These are phyloP conservation scores for Gnomoniopsis smithogilvyi DNA, from an alignment of 2,329 filamentous ascomycete species.

Conservation along the genomic window DNA sequence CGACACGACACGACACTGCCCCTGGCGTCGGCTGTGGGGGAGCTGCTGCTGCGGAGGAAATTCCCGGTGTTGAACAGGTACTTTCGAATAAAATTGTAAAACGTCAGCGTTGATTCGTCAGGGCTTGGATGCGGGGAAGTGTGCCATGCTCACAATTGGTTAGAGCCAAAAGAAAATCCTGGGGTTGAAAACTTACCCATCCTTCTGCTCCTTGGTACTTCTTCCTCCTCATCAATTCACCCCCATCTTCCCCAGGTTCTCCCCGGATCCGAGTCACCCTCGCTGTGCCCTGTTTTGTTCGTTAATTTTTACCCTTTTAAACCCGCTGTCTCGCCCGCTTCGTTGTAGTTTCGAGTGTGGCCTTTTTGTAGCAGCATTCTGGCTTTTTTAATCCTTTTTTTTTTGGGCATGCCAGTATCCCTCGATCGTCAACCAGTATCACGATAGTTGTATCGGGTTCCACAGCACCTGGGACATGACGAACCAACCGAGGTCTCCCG, in stretches of 20 bases:
- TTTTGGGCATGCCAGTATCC: not conserved
- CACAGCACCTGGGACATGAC: slow-evolving; percentile 16
- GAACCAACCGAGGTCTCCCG: not conserved
- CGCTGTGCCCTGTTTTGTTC: not conserved
- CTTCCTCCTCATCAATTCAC: not conserved
- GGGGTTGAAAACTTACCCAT: slow-evolving; percentile 5
- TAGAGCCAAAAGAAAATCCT: not conserved
- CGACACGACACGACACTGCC: too few relatives aligned
- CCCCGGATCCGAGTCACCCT: not conserved
- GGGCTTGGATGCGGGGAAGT: slow-evolving; percentile 10
- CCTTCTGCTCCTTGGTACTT: not conserved
- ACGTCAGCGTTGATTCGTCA: slow-evolving; percentile 11
- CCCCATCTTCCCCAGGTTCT: slow-evolving; percentile 7
- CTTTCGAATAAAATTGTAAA: slow-evolving; percentile 7
- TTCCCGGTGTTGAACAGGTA: too few relatives aligned
- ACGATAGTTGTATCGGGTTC: not conserved
- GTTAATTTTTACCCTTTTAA: slow-evolving; percentile 16
- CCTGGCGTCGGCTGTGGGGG: too few relatives aligned
- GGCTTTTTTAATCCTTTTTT: not conserved
- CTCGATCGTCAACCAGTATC: not conserved
- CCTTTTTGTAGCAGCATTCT: not conserved
- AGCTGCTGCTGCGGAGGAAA: too few relatives aligned
- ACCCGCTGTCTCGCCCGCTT: not conserved
- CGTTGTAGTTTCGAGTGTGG: not conserved
- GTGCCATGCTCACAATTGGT: not conserved